Evolutionary conservation across 2,329 filamentous ascomycete species (phyloP).

Genomic region (Phialemoniopsis sp.): DNA sequence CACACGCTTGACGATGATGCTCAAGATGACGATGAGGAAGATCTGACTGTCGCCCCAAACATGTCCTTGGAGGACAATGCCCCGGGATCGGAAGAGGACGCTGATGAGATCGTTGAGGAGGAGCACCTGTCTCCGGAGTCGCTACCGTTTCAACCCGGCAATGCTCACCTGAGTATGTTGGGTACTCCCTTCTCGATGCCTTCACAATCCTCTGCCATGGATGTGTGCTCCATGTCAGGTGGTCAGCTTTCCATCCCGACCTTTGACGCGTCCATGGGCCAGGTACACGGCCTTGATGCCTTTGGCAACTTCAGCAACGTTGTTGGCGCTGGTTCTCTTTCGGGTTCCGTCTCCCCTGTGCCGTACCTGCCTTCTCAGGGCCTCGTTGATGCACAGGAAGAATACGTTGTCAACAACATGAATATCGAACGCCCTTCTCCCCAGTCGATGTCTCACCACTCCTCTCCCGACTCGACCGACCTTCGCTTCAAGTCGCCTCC

Average conservation of each 20-base stretch:
- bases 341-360: too few species aligned
- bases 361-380: slow-evolving; percentile 4
- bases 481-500: slow-evolving; percentile 43
- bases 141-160: slow-evolving; percentile 6
- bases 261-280: too few species aligned
- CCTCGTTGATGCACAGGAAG: slow-evolving; percentile 1
- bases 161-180: too few species aligned
- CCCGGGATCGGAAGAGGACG: too few species aligned
- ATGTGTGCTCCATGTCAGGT: too few species aligned
- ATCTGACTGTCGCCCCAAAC: background rate
- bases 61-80: slow-evolving; percentile 1
- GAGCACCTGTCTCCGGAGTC: slow-evolving; percentile 16
- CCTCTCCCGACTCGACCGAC: slow-evolving; percentile 20
- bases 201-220: too few species aligned
- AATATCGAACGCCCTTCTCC: slow-evolving; percentile 23
- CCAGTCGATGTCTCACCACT: slow-evolving; percentile 19
- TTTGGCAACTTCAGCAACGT: too few species aligned
- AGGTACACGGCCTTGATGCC: too few species aligned
- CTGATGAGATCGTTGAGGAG: background rate
- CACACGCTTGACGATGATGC: slow-evolving; percentile 2
- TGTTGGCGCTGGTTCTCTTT: too few species aligned
- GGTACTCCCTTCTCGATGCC: too few species aligned
- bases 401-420: background rate
- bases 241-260: too few species aligned
- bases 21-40: slow-evolving; percentile 3